Conservation (phyloP, 176 grass and related monocot species). For the Carex myosuroides region DNA sequence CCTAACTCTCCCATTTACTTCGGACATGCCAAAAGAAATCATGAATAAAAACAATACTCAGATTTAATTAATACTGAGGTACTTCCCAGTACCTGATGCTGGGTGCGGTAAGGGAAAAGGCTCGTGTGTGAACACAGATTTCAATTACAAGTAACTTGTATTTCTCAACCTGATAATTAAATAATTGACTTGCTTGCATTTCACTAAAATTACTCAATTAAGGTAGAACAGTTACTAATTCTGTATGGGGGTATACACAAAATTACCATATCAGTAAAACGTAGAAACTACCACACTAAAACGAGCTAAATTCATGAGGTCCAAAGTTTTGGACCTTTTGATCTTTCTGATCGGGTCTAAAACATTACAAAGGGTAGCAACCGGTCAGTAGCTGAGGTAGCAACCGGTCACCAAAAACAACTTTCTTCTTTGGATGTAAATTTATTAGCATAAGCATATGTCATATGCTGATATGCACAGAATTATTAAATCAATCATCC, state of each 20-base stretch:
- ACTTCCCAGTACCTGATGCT: neutral
- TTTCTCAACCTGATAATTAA: neutral
- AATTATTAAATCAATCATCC: neutral
- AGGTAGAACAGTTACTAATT: neutral
- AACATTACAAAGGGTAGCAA: neutral
- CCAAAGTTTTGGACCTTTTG: neutral
- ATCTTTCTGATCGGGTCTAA: neutral
- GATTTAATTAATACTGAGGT: neutral
- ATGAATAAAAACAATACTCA: constrained; percentile 21
- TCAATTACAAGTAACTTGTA: neutral
- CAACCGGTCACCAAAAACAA: neutral
- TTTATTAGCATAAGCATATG: neutral
- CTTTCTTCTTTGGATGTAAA: neutral
- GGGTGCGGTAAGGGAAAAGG: neutral
- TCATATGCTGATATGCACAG: neutral
- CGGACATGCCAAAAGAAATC: constrained; percentile 24
- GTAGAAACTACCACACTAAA: neutral
- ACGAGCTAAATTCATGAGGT: neutral
- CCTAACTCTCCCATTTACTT: constrained; percentile 96
- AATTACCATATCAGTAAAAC: neutral
- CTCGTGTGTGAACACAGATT: neutral
- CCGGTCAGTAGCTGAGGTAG: neutral
- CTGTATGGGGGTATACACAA: neutral
- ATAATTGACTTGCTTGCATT: neutral
- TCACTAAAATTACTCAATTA: neutral